Evolutionary conservation across 208 protist species (phyloP).

Genomic region (Strigomonas culicis): DNA sequence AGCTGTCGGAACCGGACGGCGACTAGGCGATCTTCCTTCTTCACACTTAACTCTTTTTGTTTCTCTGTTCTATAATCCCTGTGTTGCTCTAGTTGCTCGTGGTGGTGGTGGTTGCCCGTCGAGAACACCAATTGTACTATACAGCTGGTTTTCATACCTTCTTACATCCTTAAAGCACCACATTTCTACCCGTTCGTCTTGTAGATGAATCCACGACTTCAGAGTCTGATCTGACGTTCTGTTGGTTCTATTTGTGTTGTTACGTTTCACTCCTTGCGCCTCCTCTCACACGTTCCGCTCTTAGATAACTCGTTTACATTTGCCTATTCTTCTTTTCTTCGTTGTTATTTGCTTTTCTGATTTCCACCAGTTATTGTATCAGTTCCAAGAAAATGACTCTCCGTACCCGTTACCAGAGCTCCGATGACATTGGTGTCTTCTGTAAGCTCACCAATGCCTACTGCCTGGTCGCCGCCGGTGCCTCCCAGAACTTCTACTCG

Average conservation of each 20-base stretch:
- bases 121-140: no score
- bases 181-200: background rate
- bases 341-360: background rate
- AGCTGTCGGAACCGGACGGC: slow-evolving; percentile 82
- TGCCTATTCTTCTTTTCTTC: background rate
- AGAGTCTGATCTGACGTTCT: no score
- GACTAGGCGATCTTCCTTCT: slow-evolving; percentile 26
- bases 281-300: slow-evolving; percentile 1
- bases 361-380: background rate
- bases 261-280: background rate
- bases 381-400: slow-evolving; percentile 86
- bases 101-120: no score
- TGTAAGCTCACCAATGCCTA: slow-evolving; percentile 99
- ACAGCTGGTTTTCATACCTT: no score
- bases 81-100: no score
- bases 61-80: background rate
- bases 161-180: no score
- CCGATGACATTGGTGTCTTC: slow-evolving; percentile 99
- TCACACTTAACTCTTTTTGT: slow-evolving; percentile 1
- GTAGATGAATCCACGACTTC: background rate
- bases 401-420: slow-evolving; percentile 98
- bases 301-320: background rate
- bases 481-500: slow-evolving; percentile 98
- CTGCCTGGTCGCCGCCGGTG: slow-evolving; percentile 96
- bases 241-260: slow-evolving; percentile 2